Evolutionary conservation across 208 protist genomes (phyloP).

Genomic region (Endotrypanum monterogeii): DNA sequence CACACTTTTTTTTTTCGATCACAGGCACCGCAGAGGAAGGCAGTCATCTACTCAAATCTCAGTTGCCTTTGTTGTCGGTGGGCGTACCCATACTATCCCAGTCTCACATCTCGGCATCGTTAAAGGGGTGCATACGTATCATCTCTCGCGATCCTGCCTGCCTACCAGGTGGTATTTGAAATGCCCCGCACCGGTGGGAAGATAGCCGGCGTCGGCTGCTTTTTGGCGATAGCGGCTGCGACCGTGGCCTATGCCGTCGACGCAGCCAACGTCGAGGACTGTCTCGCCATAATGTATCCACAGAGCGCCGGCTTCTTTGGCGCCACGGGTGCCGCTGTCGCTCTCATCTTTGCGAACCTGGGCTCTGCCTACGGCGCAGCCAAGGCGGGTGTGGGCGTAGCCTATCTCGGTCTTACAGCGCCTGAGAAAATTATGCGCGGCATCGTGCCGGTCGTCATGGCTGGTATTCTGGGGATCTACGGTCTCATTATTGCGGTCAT

Average conservation of each 20-base stretch:
- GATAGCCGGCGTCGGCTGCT: conserved; percentile 13
- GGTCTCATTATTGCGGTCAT: conserved; percentile 99
- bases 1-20: no score
- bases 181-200: conserved; percentile 18
- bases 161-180: background rate
- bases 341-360: conserved; percentile 94
- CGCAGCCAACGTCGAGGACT: conserved; percentile 28
- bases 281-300: conserved; percentile 79
- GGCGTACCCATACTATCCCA: no score
- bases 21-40: no score
- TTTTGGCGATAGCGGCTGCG: conserved; percentile 12
- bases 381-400: conserved; percentile 97
- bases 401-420: conserved; percentile 96
- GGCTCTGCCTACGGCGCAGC: conserved; percentile 99
- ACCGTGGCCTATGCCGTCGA: conserved; percentile 16
- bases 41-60: no score
- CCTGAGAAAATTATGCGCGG: conserved; percentile 97
- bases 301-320: conserved; percentile 83
- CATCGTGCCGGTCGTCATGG: conserved; percentile 94
- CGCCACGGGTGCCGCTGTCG: conserved; percentile 65
- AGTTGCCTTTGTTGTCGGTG: no score
- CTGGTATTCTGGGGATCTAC: conserved; percentile 99
- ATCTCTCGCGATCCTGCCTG: conserved; percentile 1
- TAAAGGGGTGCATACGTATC: no score
- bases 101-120: no score